Conservation (phyloP, 192 early-diverging fungal genomes). For the Geranomyces variabilis region DNA sequence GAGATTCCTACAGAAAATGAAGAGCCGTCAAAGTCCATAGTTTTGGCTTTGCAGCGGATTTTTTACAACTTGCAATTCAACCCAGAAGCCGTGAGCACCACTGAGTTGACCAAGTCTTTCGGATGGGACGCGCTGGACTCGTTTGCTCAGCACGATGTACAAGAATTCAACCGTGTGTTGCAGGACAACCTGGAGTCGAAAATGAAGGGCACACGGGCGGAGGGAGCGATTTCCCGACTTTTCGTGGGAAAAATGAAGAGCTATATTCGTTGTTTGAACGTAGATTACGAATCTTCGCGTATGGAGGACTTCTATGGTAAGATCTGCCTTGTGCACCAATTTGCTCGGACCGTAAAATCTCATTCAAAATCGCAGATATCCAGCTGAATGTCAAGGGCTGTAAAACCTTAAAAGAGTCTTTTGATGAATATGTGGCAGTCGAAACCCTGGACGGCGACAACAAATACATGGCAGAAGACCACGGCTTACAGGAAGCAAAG, state of each 20-base stretch:
- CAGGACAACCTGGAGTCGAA: conserved; percentile 96
- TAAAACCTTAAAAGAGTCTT: conserved; percentile 83
- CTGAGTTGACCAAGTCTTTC: conserved; percentile 96
- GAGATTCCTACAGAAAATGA: conserved; percentile 91
- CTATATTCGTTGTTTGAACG: conserved; percentile 93
- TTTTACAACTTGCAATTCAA: conserved; percentile 88
- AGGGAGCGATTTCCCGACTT: conserved; percentile 88
- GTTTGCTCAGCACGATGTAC: conserved; percentile 99
- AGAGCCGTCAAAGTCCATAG: conserved; percentile 83
- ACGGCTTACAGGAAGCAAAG: conserved; percentile 92
- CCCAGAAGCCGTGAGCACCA: conserved; percentile 78
- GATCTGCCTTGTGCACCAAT: not conserved
- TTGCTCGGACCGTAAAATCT: too few species aligned
- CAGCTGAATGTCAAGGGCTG: conserved; percentile 96
- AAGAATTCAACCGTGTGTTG: conserved; percentile 95
- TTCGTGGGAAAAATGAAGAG: conserved; percentile 98
- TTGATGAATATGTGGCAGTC: conserved; percentile 84
- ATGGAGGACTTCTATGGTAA: conserved; percentile 90
- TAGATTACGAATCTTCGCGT: conserved; percentile 92
- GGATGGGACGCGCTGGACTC: conserved; percentile 96
- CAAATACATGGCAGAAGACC: conserved; percentile 92
- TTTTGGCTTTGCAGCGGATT: conserved; percentile 90
- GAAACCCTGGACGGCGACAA: conserved; percentile 97
- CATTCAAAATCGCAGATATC: conserved; percentile 68
- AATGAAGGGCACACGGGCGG: conserved; percentile 94